Evolutionary conservation across 169 alveolate species (phyloP).

Genomic region (Cyclospora cayetanensis): DNA sequence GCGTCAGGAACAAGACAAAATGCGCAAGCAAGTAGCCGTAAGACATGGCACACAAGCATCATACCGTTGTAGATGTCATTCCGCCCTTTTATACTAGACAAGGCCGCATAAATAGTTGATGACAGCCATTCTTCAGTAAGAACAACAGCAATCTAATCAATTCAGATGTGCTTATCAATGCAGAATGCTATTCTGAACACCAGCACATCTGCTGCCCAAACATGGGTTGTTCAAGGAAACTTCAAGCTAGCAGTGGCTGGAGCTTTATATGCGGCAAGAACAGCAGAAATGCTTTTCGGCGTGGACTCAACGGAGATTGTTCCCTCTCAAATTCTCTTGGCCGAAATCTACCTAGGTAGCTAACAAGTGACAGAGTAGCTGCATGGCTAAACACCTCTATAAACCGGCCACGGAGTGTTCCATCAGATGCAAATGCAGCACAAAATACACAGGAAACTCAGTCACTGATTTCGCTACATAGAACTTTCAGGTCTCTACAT

Average conservation of each 20-base stretch:
- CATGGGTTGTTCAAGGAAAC: slow-evolving; percentile 61
- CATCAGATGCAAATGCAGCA: background rate
- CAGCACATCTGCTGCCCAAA: slow-evolving; percentile 60
- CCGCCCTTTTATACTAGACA: background rate
- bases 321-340: slow-evolving; percentile 62
- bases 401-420: background rate
- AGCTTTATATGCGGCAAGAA: slow-evolving; percentile 62
- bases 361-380: background rate
- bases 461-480: background rate
- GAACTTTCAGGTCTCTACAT: background rate
- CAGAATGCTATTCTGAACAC: slow-evolving; percentile 20
- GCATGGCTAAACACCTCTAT: background rate
- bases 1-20: slow-evolving; percentile 48
- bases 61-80: background rate
- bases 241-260: slow-evolving; percentile 62
- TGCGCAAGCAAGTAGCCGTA: background rate
- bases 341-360: slow-evolving; percentile 65
- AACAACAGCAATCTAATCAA: background rate
- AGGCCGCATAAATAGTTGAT: background rate
- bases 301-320: slow-evolving; percentile 41
- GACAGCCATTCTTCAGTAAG: background rate
- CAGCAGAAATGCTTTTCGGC: slow-evolving; percentile 59
- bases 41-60: background rate
- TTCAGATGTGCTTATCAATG: background rate
- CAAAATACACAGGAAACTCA: background rate